A percentile compares a stretch with the other conserved stretches of the same genome.
These are phyloP conservation scores for Hypholoma sublateritium DNA, from an alignment of 768 basidiomycete species.

Conservation along the genomic window DNA sequence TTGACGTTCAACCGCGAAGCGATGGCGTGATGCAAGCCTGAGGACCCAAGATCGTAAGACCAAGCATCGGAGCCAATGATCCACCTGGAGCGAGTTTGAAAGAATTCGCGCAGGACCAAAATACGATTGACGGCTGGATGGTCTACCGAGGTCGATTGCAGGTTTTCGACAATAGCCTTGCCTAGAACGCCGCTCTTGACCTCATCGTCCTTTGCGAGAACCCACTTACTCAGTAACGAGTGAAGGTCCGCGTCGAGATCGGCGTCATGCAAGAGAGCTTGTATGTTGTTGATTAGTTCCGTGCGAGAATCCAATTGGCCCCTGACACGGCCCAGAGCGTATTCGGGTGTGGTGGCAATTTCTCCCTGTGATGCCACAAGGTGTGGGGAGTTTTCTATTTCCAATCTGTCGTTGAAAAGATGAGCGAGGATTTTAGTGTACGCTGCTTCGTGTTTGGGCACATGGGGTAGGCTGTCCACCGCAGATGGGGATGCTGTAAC, in stretches of 20 bases:
- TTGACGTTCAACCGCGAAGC: slow-evolving; percentile 92
- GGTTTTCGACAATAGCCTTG: slow-evolving; percentile 49
- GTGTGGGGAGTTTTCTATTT: slow-evolving; percentile 82
- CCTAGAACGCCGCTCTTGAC: slow-evolving; percentile 60
- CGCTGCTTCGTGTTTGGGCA: slow-evolving; percentile 89
- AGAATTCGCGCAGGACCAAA: slow-evolving; percentile 57
- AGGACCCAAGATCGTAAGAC: slow-evolving; percentile 96
- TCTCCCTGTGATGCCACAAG: slow-evolving; percentile 69
- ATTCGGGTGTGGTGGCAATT: slow-evolving; percentile 89
- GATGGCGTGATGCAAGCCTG: slow-evolving; percentile 92
- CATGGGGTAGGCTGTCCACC: slow-evolving; percentile 44
- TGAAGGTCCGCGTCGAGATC: slow-evolving; percentile 58
- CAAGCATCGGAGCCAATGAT: slow-evolving; percentile 98
- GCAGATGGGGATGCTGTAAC: slow-evolving; percentile 18
- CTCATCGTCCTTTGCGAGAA: slow-evolving; percentile 71
- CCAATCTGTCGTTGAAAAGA: slow-evolving; percentile 75
- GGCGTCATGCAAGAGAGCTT: slow-evolving; percentile 58
- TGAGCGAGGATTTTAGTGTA: slow-evolving; percentile 88
- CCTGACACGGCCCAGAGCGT: slow-evolving; percentile 88
- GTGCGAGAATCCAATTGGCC: slow-evolving; percentile 77
- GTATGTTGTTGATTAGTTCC: slow-evolving; percentile 63
- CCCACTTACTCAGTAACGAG: slow-evolving; percentile 76
- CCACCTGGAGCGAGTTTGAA: slow-evolving; percentile 80
- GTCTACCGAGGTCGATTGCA: slow-evolving; percentile 39
- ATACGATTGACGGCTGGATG: slow-evolving; percentile 54